Conservation (phyloP, 2,329 filamentous ascomycete species). For the Trichophyton verrucosum region DNA sequence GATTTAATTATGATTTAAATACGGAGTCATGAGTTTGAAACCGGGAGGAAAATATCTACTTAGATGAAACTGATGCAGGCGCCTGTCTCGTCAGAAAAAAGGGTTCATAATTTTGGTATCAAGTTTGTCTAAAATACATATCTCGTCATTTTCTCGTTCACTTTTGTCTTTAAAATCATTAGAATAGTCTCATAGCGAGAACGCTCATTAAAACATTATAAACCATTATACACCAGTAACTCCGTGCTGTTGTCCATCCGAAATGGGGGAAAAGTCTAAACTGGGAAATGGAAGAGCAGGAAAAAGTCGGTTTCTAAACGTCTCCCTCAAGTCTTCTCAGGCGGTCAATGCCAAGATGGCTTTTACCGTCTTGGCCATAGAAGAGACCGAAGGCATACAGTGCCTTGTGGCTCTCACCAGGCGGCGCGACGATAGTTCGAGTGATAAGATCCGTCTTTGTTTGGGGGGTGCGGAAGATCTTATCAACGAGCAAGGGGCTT, state of each 20-base stretch:
- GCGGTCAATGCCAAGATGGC: constrained; percentile 49
- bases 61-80: too few species aligned
- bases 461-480: constrained; percentile 56
- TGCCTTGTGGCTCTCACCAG: constrained; percentile 26
- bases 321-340: constrained; percentile 33
- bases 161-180: not conserved
- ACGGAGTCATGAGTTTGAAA: not conserved
- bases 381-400: constrained; percentile 48
- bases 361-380: constrained; percentile 45
- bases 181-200: not conserved
- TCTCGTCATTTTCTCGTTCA: not conserved
- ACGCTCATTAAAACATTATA: not conserved
- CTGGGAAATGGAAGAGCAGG: not conserved
- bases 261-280: not conserved
- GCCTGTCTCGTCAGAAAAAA: not conserved
- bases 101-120: not conserved
- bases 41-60: too few species aligned
- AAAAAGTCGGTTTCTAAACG: constrained; percentile 19
- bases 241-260: not conserved
- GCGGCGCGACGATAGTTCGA: constrained; percentile 47
- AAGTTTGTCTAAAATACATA: not conserved
- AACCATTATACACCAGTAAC: not conserved
- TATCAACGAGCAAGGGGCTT: constrained; percentile 58
- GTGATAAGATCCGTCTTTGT: constrained; percentile 58
- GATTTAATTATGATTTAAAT: not conserved